These are phyloP conservation scores for Boletales sp. DNA, from an alignment of 768 basidiomycete genomes.

Conservation along the genomic window DNA sequence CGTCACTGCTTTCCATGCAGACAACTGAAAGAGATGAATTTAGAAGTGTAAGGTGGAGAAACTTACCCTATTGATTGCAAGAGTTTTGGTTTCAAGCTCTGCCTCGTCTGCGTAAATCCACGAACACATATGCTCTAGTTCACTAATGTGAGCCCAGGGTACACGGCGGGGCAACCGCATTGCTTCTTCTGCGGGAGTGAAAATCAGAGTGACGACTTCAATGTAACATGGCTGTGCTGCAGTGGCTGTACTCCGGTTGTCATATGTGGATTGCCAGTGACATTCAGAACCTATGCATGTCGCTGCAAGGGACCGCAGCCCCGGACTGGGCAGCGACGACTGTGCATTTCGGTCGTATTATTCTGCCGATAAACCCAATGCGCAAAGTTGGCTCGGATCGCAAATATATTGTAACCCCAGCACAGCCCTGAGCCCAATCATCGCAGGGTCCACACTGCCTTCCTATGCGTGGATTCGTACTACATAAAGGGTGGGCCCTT, in stretches of 20 bases:
- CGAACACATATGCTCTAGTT: constrained; percentile 71
- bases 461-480: constrained; percentile 4
- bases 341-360: too few relatives aligned
- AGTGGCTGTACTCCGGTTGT: too few relatives aligned
- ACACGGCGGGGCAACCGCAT: constrained; percentile 80
- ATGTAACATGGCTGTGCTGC: too few relatives aligned
- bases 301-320: too few relatives aligned
- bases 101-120: constrained; percentile 72
- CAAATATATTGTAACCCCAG: background rate
- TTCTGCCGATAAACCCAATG: too few relatives aligned
- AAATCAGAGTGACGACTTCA: too few relatives aligned
- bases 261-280: too few relatives aligned
- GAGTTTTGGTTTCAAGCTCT: constrained; percentile 49
- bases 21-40: constrained; percentile 45
- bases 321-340: too few relatives aligned
- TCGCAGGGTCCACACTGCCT: constrained; percentile 16
- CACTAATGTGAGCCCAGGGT: constrained; percentile 67
- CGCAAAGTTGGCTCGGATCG: background rate
- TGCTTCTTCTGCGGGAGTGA: background rate
- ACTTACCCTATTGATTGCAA: constrained; percentile 65
- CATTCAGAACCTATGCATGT: too few relatives aligned
- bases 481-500: constrained; percentile 18
- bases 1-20: constrained; percentile 75
- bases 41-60: background rate
- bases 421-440: constrained; percentile 10